Percentiles rank a stretch among this genome's conserved stretches.
phyloP scores from a whole-genome alignment of 169 alveolate species.

The Hepatocystis sp. region DNA sequence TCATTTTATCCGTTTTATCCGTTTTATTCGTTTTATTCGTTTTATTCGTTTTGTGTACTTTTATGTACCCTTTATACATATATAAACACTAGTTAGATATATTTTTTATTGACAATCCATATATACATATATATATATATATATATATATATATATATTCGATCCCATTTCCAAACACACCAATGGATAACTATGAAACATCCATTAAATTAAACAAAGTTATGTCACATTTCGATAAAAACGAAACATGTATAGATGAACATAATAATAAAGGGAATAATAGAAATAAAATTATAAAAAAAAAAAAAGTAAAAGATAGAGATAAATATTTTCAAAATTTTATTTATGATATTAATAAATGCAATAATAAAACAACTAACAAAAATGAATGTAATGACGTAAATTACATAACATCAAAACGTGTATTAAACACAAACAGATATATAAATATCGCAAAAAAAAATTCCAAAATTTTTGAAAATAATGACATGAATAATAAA shows the following conservation, averaged over 20 bases:
- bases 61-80: no score
- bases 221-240: conserved; percentile 29
- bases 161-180: not conserved
- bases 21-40: no score
- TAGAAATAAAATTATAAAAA: conserved; percentile 17
- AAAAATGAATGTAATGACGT: conserved; percentile 7
- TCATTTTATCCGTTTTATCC: no score
- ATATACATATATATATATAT: no score
- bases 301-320: conserved; percentile 9
- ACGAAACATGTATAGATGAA: conserved; percentile 1
- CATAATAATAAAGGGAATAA: not conserved
- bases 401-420: not conserved
- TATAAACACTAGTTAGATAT: no score
- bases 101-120: no score
- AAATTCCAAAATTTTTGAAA: not conserved
- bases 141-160: no score
- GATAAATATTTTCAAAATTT: conserved; percentile 13
- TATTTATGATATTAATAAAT: conserved; percentile 1
- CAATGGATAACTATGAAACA: conserved; percentile 56
- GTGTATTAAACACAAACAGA: not conserved
- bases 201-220: conserved; percentile 6
- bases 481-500: not conserved
- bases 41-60: no score
- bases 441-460: not conserved
- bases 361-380: not conserved